These are phyloP conservation scores for Boletus edulis DNA, from an alignment of 768 basidiomycete genomes.

Conservation along the genomic window DNA sequence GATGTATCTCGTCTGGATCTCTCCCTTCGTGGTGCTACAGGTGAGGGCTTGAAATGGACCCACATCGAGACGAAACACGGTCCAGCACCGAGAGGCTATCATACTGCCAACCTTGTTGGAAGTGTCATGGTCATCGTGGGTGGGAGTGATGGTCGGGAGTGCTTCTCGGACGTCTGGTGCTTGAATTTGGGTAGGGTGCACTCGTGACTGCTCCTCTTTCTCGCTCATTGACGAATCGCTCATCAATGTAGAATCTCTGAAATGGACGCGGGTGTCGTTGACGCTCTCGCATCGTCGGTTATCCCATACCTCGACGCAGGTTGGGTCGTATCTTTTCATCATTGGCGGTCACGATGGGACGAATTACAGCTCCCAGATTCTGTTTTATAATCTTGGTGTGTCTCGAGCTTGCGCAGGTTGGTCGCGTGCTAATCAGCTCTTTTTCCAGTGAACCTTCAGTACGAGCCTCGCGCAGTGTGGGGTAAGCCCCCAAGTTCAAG, in stretches of 20 bases:
- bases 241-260: slow-evolving; percentile 21
- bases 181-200: slow-evolving; percentile 77
- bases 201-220: not conserved
- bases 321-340: slow-evolving; percentile 90
- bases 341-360: slow-evolving; percentile 85
- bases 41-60: slow-evolving; percentile 51
- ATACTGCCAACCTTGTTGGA: slow-evolving; percentile 84
- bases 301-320: slow-evolving; percentile 84
- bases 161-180: slow-evolving; percentile 86
- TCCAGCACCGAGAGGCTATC: slow-evolving; percentile 78
- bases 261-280: slow-evolving; percentile 28
- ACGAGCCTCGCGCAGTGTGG: slow-evolving; percentile 66
- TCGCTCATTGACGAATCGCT: not conserved
- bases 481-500: slow-evolving; percentile 71
- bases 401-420: not conserved
- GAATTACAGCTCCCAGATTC: slow-evolving; percentile 69
- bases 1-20: slow-evolving; percentile 53
- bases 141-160: slow-evolving; percentile 87
- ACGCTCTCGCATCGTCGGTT: slow-evolving; percentile 52
- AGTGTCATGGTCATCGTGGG: slow-evolving; percentile 87
- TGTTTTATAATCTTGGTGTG: slow-evolving; percentile 85
- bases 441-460: slow-evolving; percentile 72
- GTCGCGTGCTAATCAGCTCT: not conserved
- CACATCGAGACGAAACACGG: slow-evolving; percentile 54
- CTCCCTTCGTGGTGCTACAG: slow-evolving; percentile 15